Percentiles rank a stretch among this genome's conserved stretches.
phyloP scores from a whole-genome alignment of 768 basidiomycete species.

The Boletus sp. region DNA sequence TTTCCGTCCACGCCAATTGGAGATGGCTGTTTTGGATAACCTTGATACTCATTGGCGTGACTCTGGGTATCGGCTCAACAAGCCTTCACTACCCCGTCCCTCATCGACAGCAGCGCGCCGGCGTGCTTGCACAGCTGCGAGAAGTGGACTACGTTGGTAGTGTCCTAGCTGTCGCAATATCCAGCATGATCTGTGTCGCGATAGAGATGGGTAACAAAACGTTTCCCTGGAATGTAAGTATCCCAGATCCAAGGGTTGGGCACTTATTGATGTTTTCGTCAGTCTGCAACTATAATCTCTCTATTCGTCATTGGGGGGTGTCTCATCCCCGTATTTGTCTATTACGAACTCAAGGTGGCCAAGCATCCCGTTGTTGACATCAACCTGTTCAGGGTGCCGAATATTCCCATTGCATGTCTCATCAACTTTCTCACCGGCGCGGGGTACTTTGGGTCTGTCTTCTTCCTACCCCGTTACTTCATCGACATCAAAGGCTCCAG shows the following conservation, averaged over 20 bases:
- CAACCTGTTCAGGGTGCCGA: constrained; percentile 30
- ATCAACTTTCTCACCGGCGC: constrained; percentile 39
- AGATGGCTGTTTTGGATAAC: constrained; percentile 48
- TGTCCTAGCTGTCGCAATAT: constrained; percentile 31
- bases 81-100: constrained; percentile 34
- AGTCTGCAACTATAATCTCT: constrained; percentile 30
- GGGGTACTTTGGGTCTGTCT: constrained; percentile 36
- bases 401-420: constrained; percentile 35
- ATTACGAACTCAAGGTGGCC: constrained; percentile 33
- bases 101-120: constrained; percentile 28
- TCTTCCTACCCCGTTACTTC: constrained; percentile 39
- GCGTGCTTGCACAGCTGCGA: constrained; percentile 31
- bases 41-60: constrained; percentile 32
- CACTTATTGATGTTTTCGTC: constrained; percentile 3
- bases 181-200: constrained; percentile 35
- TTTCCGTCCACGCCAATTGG: constrained; percentile 43
- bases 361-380: constrained; percentile 35
- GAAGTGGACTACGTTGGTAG: constrained; percentile 35
- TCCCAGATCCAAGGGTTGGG: background rate
- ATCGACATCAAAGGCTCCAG: constrained; percentile 35
- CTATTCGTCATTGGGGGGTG: constrained; percentile 29
- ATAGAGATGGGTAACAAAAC: constrained; percentile 38
- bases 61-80: constrained; percentile 23
- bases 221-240: constrained; percentile 33
- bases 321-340: constrained; percentile 34